Evolutionary conservation across 805 yeast species (phyloP), one percentile per base, ranked within the genome.

Genomic region (Lachancea lanzarotensis): DNA sequence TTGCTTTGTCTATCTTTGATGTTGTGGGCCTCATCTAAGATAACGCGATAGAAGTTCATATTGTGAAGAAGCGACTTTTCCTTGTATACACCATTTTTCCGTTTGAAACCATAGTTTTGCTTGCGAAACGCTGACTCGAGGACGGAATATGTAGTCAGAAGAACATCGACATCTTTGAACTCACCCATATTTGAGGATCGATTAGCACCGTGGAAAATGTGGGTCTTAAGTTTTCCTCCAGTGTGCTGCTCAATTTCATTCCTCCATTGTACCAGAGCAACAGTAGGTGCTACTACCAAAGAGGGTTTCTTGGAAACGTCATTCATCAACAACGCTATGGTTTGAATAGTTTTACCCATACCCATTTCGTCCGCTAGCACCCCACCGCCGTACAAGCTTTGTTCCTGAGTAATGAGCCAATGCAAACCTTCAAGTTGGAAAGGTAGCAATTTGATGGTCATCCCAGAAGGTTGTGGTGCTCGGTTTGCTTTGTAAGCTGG

Each of bases 301-400:
- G 82, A 86, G 9, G 97, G 97, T 10, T 78, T 68, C 52, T 79
- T 81, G 0, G 69, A 56, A 40, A 73, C 60, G 62, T 88, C 95
- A 38, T 73, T 64, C 79, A 90, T 78, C 58, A 93, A 77, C 37
- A 93, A 66, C 0, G 95, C 93, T 49, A 93, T 91, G 32, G 96
- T 91, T 66, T 93, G 98, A 40, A 93, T 90, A 0, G 99, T 93
- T 57, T 93, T 93, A 51, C 99, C 99, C 98, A 93, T 91, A 31
- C 99, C 99, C 99, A 93, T 93, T 66, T 93, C 99, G 69, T 93
- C 99, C 4, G 98, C 98, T 38, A 93, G 69, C 9, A 93, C 82
- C 13, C 98, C 98, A 20, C 98, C 98, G 13, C 76, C 72, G 63
- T 84, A 91, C 35, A 72, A 74, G 19, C 85, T 73, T 18, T 79